Evolutionary conservation across 2,329 filamentous ascomycete species (phyloP), one percentile per base, ranked within the genome.

Genomic region (Botrytis fabae): DNA sequence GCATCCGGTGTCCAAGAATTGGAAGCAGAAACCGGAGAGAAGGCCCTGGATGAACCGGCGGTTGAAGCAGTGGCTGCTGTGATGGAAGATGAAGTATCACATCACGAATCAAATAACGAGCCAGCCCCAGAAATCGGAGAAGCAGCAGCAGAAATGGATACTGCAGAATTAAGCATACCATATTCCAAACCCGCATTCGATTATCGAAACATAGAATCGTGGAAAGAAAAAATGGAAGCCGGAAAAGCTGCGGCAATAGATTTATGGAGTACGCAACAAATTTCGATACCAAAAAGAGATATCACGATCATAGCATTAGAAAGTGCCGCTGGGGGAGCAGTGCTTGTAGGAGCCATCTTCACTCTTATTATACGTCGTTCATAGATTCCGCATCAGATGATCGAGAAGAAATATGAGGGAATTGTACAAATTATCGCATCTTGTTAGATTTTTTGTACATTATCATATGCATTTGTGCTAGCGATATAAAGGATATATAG

Each of bases 291-390:
- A 61, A 92, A 93, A 85, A 87, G 88, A 70, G 92, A 95, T 78
- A 83, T 92, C 46, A 93, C 92, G 3, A 82, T 91, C n/a, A 83
- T 93, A 76, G 90, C 88, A 66, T 82, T 93, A 51, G 89, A 94
- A 81, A 88, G 91, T 71, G 89, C 88, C 12, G 85, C 88, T 42
- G 86, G 89, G 0, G 92, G 92, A n/a, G 91, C 90, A 18, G 85
- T 86, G 0, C 76, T 92, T 25, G 87, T 87, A 70, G 87, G 86
- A 51, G 81, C 80, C 40, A 75, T 80, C 60, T 77, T 77, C 71
- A 76, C 77, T 75, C 60, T 80, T 61, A 72, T 81, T 44, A 44
- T 80, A 48, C 79, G 79, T 64, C 76, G 70, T 65, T 77, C 75
- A 63, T 79, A 66, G 46, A 66, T n/a, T 54, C 25, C 7, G 35